Conservation (phyloP, 257 asterid genomes). For the Capsicum rhomboideum region DNA sequence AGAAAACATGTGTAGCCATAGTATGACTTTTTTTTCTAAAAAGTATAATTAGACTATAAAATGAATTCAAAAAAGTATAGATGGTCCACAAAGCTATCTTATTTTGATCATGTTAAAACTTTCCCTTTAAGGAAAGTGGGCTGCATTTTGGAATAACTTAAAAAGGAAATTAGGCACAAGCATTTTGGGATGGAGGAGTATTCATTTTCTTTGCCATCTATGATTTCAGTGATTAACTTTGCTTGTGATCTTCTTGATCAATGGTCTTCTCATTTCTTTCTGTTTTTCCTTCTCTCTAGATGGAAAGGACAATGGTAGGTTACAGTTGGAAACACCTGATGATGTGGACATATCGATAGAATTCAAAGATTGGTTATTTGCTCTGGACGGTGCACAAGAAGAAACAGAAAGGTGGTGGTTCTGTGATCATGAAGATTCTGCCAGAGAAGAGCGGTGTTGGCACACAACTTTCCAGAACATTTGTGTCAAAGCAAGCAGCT, state of each 20-base stretch:
- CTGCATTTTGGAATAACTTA: neutral
- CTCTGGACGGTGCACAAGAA: constrained; percentile 86
- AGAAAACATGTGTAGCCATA: neutral
- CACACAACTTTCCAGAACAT: constrained; percentile 67
- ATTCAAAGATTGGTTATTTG: constrained; percentile 91
- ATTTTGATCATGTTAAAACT: neutral
- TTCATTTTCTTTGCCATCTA: constrained; percentile 6
- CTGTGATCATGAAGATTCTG: constrained; percentile 34
- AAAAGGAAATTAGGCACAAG: neutral
- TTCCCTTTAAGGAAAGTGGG: neutral
- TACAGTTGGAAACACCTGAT: constrained; percentile 82
- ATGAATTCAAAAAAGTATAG: neutral
- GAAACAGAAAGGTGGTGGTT: constrained; percentile 36
- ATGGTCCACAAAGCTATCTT: neutral
- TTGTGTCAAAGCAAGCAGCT: constrained; percentile 60
- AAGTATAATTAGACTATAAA: neutral
- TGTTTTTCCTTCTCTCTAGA: constrained; percentile 26
- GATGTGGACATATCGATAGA: constrained; percentile 75
- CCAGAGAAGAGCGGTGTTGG: constrained; percentile 86
- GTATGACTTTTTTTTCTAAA: neutral
- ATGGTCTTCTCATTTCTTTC: neutral
- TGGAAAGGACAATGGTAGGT: constrained; percentile 38
- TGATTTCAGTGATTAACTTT: constrained; percentile 6
- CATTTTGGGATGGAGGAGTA: neutral
- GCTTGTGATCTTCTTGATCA: neutral